Evolutionary conservation across 371 early-diverging fungal species (phyloP).

Genomic region (Rhizopus microsporus): DNA sequence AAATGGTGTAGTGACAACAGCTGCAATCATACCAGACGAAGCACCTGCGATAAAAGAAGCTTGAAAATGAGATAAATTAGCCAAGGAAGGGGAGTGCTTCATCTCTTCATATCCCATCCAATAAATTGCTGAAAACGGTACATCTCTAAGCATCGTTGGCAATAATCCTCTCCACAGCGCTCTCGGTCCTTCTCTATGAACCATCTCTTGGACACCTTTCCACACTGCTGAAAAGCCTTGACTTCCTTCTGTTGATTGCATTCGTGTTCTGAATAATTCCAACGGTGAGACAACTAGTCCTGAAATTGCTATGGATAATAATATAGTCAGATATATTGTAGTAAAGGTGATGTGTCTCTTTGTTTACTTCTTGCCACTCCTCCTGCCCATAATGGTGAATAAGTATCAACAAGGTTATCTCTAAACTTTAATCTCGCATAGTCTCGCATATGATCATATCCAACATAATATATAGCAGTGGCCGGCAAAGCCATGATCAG

Average conservation of each 20-base stretch:
- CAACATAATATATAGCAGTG: slow-evolving; percentile 93
- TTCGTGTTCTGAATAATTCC: slow-evolving; percentile 88
- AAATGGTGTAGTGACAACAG: slow-evolving; percentile 92
- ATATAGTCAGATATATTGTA: neutral
- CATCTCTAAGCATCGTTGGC: slow-evolving; percentile 53
- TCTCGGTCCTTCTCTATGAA: slow-evolving; percentile 59
- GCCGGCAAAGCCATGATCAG: slow-evolving; percentile 90
- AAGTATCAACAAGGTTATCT: slow-evolving; percentile 32
- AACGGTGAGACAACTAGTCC: slow-evolving; percentile 87
- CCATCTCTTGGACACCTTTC: slow-evolving; percentile 65
- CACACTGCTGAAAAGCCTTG: slow-evolving; percentile 63
- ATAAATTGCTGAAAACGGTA: slow-evolving; percentile 74
- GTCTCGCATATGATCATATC: slow-evolving; percentile 88
- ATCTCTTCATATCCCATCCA: slow-evolving; percentile 91
- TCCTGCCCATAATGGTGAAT: slow-evolving; percentile 82
- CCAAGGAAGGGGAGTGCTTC: slow-evolving; percentile 29
- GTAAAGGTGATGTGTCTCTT: neutral
- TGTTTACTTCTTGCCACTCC: slow-evolving; percentile 76
- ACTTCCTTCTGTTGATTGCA: slow-evolving; percentile 72
- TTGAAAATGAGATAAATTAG: slow-evolving; percentile 47
- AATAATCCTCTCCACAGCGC: slow-evolving; percentile 77
- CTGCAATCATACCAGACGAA: slow-evolving; percentile 82
- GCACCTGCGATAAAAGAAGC: slow-evolving; percentile 78
- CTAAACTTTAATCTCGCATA: slow-evolving; percentile 24
- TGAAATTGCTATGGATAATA: slow-evolving; percentile 57